Conservation (phyloP, 2,329 filamentous ascomycete species). For the Botrytis galanthina region DNA sequence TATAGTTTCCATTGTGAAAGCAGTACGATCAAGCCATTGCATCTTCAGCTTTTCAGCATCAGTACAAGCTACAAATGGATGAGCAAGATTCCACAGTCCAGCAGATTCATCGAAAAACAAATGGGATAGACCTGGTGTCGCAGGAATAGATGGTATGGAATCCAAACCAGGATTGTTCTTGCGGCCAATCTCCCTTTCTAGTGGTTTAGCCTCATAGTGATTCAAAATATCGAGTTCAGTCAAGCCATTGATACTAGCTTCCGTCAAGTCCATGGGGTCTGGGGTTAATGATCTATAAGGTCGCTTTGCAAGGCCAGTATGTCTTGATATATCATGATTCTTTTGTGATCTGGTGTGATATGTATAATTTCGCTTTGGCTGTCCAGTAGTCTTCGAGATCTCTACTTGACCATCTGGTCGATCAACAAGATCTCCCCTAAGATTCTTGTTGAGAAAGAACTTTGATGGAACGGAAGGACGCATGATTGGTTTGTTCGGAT, state of each 20-base stretch:
- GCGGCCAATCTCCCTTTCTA: constrained; percentile 19
- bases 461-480: constrained; percentile 29
- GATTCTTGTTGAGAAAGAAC: constrained; percentile 16
- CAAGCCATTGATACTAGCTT: constrained; percentile 14
- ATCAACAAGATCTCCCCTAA: not conserved
- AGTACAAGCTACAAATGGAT: constrained; percentile 13
- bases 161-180: constrained; percentile 33
- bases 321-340: constrained; percentile 1
- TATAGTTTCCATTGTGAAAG: constrained; percentile 44
- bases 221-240: constrained; percentile 29
- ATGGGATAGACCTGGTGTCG: constrained; percentile 17
- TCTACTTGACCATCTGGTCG: constrained; percentile 2
- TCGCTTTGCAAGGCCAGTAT: constrained; percentile 4
- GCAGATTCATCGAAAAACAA: constrained; percentile 19
- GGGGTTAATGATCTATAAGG: constrained; percentile 9
- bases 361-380: constrained; percentile 9
- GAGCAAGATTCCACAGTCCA: constrained; percentile 12
- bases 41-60: constrained; percentile 19
- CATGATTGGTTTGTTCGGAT: constrained; percentile 26
- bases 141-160: constrained; percentile 26
- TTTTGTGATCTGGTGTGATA: constrained; percentile 17
- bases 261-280: constrained; percentile 14
- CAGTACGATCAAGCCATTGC: constrained; percentile 38
- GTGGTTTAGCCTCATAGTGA: constrained; percentile 29
- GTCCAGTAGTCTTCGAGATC: not conserved